These are phyloP conservation scores for Saccharomycopsis babjevae DNA, from an alignment of 805 yeast genomes.

Conservation along the genomic window DNA sequence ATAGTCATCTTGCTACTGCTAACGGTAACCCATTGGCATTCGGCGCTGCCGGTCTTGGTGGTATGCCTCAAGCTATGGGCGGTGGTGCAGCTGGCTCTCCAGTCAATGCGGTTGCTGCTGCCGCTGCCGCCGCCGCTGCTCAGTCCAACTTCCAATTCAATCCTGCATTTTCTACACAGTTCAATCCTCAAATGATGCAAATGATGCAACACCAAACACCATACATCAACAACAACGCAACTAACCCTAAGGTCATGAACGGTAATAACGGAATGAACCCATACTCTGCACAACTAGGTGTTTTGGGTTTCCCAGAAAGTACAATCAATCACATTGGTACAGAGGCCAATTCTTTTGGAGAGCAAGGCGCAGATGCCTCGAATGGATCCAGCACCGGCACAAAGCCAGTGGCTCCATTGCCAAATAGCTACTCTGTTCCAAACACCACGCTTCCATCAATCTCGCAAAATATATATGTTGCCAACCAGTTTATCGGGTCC, in stretches of 20 bases:
- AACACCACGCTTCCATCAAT: constrained; percentile 22
- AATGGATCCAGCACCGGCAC: not conserved
- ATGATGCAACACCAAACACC: constrained; percentile 10
- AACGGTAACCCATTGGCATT: not conserved
- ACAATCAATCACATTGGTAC: constrained; percentile 1
- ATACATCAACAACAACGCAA: constrained; percentile 1
- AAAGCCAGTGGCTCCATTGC: constrained; percentile 13
- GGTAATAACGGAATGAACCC: constrained; percentile 10
- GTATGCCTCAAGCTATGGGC: constrained; percentile 2
- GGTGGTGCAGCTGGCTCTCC: constrained; percentile 6
- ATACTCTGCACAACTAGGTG: not conserved
- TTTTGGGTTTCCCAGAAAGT: not conserved
- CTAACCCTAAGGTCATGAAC: not conserved
- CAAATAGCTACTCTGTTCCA: constrained; percentile 8
- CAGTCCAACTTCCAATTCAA: constrained; percentile 12
- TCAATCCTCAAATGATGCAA: constrained; percentile 15
- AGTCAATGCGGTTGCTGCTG: not conserved
- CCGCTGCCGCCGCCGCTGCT: constrained; percentile 5
- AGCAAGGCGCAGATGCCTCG: constrained; percentile 7
- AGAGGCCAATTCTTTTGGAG: constrained; percentile 3
- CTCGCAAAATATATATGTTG: constrained; percentile 64
- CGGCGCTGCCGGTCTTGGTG: not conserved
- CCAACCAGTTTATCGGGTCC: constrained; percentile 70
- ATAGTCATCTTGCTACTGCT: constrained; percentile 16
- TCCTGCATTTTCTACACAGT: constrained; percentile 3